phyloP scores from a whole-genome alignment of 106 monocot genomes.

The Narthecium ossifragum region DNA sequence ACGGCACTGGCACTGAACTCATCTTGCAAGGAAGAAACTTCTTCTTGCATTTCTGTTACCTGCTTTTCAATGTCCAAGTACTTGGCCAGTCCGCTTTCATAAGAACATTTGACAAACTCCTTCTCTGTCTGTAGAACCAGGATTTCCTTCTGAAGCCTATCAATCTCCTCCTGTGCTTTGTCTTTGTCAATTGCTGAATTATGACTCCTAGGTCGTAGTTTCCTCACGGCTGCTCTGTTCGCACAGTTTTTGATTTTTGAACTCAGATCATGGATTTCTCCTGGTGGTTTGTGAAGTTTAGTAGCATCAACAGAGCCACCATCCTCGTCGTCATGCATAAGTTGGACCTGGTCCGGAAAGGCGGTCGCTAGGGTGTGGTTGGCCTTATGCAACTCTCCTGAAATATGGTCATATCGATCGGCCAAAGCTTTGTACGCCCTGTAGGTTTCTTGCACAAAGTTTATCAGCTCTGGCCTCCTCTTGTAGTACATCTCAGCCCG shows the following conservation, averaged over 20 bases:
- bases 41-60: conserved; percentile 8
- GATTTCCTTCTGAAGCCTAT: conserved; percentile 14
- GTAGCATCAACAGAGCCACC: conserved; percentile 3
- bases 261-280: neutral
- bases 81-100: conserved; percentile 7
- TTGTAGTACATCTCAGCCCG: conserved; percentile 9
- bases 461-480: conserved; percentile 8
- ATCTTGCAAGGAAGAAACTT: conserved; percentile 12
- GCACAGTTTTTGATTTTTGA: conserved; percentile 1
- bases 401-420: conserved; percentile 10
- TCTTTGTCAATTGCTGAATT: conserved; percentile 6
- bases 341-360: conserved; percentile 10
- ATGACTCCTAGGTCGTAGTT: neutral
- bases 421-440: conserved; percentile 11
- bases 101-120: conserved; percentile 9
- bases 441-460: conserved; percentile 9
- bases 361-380: conserved; percentile 12
- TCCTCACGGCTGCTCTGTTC: neutral
- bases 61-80: conserved; percentile 12
- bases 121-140: conserved; percentile 9
- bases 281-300: conserved; percentile 5
- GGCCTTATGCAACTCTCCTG: conserved; percentile 13
- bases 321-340: conserved; percentile 9
- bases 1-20: neutral
- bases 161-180: conserved; percentile 10